A percentile compares a stretch with the other conserved stretches of the same genome.
Evolutionary conservation across 805 yeast genomes (phyloP).

Genomic region (Monosporozyma servazzii): DNA sequence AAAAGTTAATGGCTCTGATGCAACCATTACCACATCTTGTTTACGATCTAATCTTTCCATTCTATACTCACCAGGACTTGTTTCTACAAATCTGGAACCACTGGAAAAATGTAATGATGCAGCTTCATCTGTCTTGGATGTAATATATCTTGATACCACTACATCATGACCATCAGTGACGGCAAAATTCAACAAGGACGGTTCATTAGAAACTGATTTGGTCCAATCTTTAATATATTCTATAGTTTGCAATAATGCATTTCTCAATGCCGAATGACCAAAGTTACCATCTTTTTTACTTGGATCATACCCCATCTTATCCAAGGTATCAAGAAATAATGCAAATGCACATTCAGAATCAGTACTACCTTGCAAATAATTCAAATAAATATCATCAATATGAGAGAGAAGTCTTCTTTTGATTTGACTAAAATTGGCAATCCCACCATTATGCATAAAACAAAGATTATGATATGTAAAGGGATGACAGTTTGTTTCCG

Average conservation of each 20-base stretch:
- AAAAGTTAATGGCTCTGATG: constrained; percentile 92
- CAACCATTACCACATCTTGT: constrained; percentile 92
- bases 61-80: constrained; percentile 81
- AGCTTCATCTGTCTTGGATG: constrained; percentile 87
- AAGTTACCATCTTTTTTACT: constrained; percentile 35
- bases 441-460: constrained; percentile 97
- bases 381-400: constrained; percentile 70
- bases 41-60: constrained; percentile 92
- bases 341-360: constrained; percentile 96
- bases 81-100: constrained; percentile 85
- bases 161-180: constrained; percentile 87
- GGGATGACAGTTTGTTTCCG: constrained; percentile 97
- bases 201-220: constrained; percentile 52
- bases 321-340: constrained; percentile 66
- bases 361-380: constrained; percentile 83
- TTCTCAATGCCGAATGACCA: constrained; percentile 49
- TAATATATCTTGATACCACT: constrained; percentile 80
- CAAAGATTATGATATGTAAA: constrained; percentile 77
- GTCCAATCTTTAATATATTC: constrained; percentile 75
- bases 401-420: constrained; percentile 66
- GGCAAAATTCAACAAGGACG: constrained; percentile 85
- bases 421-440: constrained; percentile 61
- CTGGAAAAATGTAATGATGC: constrained; percentile 92
- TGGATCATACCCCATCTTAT: constrained; percentile 70
- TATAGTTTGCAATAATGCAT: constrained; percentile 66